These are phyloP conservation scores for Phytophthora hibernalis DNA, from an alignment of 352 stramenopile genomes.

Conservation along the genomic window DNA sequence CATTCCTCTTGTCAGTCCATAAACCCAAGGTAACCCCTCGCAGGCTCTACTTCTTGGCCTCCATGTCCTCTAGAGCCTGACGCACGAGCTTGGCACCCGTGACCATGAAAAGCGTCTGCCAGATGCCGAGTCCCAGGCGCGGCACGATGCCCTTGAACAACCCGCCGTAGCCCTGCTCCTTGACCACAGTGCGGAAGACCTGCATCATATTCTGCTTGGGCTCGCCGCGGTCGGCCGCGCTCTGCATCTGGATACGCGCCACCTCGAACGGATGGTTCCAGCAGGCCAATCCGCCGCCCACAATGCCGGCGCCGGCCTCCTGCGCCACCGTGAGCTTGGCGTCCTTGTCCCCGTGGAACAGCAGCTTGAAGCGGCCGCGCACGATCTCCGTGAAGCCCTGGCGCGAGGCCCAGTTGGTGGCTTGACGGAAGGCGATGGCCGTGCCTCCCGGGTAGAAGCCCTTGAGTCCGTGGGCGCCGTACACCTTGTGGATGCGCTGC, in stretches of 20 bases:
- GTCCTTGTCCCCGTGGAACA: constrained; percentile 83
- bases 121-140: constrained; percentile 86
- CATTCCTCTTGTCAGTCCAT: constrained; percentile 1
- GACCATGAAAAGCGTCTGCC: constrained; percentile 94
- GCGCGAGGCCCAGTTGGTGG: constrained; percentile 92
- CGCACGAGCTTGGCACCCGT: constrained; percentile 92
- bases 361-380: constrained; percentile 82
- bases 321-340: constrained; percentile 91
- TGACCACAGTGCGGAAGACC: constrained; percentile 88
- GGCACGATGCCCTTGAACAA: constrained; percentile 94
- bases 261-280: constrained; percentile 95
- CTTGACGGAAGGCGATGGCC: constrained; percentile 91
- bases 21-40: neutral
- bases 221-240: constrained; percentile 86
- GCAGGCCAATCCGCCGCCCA: constrained; percentile 87
- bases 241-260: constrained; percentile 93
- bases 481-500: constrained; percentile 87
- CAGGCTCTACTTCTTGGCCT: constrained; percentile 44
- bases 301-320: constrained; percentile 85
- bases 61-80: constrained; percentile 77
- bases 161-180: constrained; percentile 81
- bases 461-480: constrained; percentile 85
- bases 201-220: constrained; percentile 92
- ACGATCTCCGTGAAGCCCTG: constrained; percentile 93
- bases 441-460: constrained; percentile 92